Conservation (phyloP, 352 stramenopile genomes). For the Pythium diclinum region DNA sequence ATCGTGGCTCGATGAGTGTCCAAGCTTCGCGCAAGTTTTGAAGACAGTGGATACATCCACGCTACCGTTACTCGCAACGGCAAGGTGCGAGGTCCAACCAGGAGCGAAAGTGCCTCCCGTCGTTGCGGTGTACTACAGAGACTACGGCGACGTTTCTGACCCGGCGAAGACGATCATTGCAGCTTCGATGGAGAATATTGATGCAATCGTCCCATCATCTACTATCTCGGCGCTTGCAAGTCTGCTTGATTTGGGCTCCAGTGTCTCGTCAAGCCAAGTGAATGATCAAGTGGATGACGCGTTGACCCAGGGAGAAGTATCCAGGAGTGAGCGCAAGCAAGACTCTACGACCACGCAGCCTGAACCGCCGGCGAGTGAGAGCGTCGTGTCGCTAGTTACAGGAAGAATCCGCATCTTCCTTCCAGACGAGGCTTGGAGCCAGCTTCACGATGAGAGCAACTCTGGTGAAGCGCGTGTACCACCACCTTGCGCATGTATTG, state of each 20-base stretch:
- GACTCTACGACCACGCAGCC: neutral
- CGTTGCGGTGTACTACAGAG: slow-evolving; percentile 16
- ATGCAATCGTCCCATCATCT: slow-evolving; percentile 19
- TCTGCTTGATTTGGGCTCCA: neutral
- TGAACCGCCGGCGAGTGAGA: neutral
- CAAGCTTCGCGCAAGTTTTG: neutral
- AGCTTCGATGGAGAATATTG: slow-evolving; percentile 20
- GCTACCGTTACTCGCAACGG: slow-evolving; percentile 10
- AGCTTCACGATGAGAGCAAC: neutral
- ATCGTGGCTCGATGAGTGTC: neutral
- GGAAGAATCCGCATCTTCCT: slow-evolving; percentile 55
- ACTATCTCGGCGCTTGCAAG: slow-evolving; percentile 7
- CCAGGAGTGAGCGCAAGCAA: neutral
- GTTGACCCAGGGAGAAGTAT: neutral
- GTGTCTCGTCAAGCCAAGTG: neutral
- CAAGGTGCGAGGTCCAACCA: neutral
- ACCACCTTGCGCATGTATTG: slow-evolving; percentile 35
- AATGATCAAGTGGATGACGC: neutral
- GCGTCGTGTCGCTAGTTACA: slow-evolving; percentile 27
- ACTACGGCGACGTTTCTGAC: slow-evolving; percentile 14
- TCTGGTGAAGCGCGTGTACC: neutral
- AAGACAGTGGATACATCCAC: neutral
- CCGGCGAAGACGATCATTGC: slow-evolving; percentile 1
- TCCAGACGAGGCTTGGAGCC: slow-evolving; percentile 36
- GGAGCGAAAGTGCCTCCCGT: slow-evolving; percentile 6